Conservation (phyloP, 805 yeast species). For the Blastobotrys robertii region DNA sequence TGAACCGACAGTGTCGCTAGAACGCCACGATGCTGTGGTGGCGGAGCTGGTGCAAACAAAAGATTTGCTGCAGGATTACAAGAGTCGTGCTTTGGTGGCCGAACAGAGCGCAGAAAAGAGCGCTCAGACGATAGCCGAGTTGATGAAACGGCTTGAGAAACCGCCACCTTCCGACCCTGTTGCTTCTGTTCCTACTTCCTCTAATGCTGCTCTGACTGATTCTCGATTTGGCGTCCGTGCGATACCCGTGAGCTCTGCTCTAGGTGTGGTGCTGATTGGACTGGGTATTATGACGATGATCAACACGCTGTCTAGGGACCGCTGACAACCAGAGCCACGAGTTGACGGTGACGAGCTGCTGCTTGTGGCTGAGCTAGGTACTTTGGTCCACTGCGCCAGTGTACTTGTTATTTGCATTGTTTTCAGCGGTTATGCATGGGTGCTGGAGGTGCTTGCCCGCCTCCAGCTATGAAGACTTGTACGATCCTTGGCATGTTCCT, state of each 20-base stretch:
- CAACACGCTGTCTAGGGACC: constrained; percentile 9
- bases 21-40: not conserved
- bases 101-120: constrained; percentile 7
- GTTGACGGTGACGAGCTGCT: too few species aligned
- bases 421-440: too few species aligned
- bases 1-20: not conserved
- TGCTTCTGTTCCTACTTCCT: too few species aligned
- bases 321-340: not conserved
- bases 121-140: constrained; percentile 9
- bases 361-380: too few species aligned
- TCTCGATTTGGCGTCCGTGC: constrained; percentile 1
- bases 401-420: too few species aligned
- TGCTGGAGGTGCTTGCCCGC: too few species aligned
- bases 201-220: too few species aligned
- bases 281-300: constrained; percentile 12
- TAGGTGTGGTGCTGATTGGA: constrained; percentile 15
- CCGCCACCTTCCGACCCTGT: too few species aligned
- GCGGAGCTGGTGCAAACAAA: constrained; percentile 6
- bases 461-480: too few species aligned
- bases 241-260: constrained; percentile 13
- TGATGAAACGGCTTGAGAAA: constrained; percentile 6
- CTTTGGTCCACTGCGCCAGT: too few species aligned
- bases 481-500: too few species aligned
- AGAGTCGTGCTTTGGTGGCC: constrained; percentile 7
- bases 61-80: constrained; percentile 4